Percentiles rank a stretch among this genome's conserved stretches.
Evolutionary conservation across 768 basidiomycete species (phyloP).

Genomic region (Trametopsis cervina): DNA sequence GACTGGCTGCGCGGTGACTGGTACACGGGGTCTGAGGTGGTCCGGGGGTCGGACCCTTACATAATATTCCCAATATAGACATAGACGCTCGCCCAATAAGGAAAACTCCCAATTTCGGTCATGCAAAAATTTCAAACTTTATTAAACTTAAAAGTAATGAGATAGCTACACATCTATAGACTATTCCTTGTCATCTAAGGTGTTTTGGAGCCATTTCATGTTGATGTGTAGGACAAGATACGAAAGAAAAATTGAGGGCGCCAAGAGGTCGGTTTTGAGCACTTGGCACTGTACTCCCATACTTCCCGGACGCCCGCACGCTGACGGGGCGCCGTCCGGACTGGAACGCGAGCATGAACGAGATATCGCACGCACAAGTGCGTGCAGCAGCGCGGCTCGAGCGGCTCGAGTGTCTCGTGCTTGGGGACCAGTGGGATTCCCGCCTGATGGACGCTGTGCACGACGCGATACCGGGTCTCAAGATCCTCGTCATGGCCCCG

Average conservation of each 20-base stretch:
- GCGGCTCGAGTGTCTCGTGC: too few relatives aligned
- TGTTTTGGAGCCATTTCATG: not conserved
- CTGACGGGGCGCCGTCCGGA: too few relatives aligned
- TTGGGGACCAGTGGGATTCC: too few relatives aligned
- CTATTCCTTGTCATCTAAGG: not conserved
- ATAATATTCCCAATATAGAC: not conserved
- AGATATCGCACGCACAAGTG: too few relatives aligned
- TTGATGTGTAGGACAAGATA: not conserved
- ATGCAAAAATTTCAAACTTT: not conserved
- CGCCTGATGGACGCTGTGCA: too few relatives aligned
- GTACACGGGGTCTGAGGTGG: not conserved
- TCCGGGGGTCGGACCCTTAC: not conserved
- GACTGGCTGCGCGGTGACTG: not conserved
- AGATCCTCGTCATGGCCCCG: too few relatives aligned
- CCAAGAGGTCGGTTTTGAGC: slow-evolving; percentile 11
- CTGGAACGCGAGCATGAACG: too few relatives aligned
- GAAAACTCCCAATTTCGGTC: not conserved
- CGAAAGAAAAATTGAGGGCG: not conserved
- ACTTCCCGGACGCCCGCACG: too few relatives aligned
- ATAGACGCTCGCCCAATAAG: not conserved
- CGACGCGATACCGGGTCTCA: too few relatives aligned
- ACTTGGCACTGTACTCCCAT: not conserved
- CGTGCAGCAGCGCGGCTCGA: too few relatives aligned
- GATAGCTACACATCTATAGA: not conserved
- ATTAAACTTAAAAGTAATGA: not conserved